These are phyloP conservation scores for Solanum pennellii DNA, from an alignment of 257 asterid genomes.

Conservation along the genomic window DNA sequence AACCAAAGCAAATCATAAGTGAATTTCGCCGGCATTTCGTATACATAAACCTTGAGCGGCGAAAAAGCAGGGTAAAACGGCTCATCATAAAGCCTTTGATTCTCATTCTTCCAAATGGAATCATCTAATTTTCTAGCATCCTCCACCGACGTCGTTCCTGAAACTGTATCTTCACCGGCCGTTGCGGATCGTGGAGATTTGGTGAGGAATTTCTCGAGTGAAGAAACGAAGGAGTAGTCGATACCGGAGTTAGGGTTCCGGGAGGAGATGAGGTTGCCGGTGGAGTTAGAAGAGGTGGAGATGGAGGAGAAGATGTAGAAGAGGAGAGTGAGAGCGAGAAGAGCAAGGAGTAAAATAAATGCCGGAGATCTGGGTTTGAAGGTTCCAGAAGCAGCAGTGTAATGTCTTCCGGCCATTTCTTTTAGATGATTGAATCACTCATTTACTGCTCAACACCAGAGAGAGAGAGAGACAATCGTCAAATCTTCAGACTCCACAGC, in stretches of 20 bases:
- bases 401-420: slow-evolving; percentile 62
- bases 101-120: slow-evolving; percentile 40
- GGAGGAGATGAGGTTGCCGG: slow-evolving; percentile 10
- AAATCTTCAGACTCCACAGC: neutral
- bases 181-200: slow-evolving; percentile 18
- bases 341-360: slow-evolving; percentile 18
- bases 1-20: slow-evolving; percentile 84
- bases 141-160: slow-evolving; percentile 15
- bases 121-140: slow-evolving; percentile 44
- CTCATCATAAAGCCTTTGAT: slow-evolving; percentile 32
- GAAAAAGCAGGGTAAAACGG: slow-evolving; percentile 15
- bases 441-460: neutral
- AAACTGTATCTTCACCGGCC: slow-evolving; percentile 28
- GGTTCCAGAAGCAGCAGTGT: slow-evolving; percentile 17
- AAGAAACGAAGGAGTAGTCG: slow-evolving; percentile 72
- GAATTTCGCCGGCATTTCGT: slow-evolving; percentile 83
- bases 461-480: neutral
- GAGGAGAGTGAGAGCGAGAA: slow-evolving; percentile 35
- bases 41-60: slow-evolving; percentile 67
- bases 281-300: slow-evolving; percentile 22
- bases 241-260: slow-evolving; percentile 22
- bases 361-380: slow-evolving; percentile 33
- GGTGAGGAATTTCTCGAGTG: slow-evolving; percentile 66
- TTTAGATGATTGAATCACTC: neutral
- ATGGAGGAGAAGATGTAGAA: slow-evolving; percentile 44